Percentiles rank a stretch among this genome's conserved stretches.
phyloP scores from a whole-genome alignment of 2,329 filamentous ascomycete species.

The Ceratocystis albifundus region DNA sequence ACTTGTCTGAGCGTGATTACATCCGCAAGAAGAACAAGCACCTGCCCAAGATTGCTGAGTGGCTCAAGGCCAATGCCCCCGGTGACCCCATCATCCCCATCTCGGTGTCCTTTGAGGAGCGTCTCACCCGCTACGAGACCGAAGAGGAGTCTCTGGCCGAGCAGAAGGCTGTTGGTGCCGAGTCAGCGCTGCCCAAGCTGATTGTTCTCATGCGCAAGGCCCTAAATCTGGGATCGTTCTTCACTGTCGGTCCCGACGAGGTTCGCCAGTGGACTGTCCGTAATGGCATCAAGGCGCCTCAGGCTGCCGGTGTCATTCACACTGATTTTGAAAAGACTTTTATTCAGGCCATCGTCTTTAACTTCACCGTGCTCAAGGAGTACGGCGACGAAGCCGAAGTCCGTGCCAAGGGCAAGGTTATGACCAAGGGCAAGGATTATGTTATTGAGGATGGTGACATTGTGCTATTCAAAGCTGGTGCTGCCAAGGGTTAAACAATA shows the following conservation, averaged over 20 bases:
- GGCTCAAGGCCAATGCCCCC: constrained; percentile 81
- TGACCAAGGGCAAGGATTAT: constrained; percentile 99
- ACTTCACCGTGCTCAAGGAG: constrained; percentile 71
- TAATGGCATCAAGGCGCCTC: constrained; percentile 91
- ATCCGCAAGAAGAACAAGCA: constrained; percentile 99
- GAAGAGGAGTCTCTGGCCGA: constrained; percentile 72
- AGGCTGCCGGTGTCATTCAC: constrained; percentile 95
- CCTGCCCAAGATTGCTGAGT: constrained; percentile 81
- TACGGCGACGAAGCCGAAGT: constrained; percentile 77
- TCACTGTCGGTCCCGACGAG: constrained; percentile 91
- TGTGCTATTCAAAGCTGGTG: constrained; percentile 80
- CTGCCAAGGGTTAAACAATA: constrained; percentile 53
- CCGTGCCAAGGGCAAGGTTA: constrained; percentile 87
- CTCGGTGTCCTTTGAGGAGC: constrained; percentile 86
- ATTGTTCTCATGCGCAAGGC: constrained; percentile 87
- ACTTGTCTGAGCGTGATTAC: constrained; percentile 93
- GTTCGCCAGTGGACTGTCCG: constrained; percentile 98
- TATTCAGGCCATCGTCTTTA: constrained; percentile 92
- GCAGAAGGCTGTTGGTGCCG: constrained; percentile 75
- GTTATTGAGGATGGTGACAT: constrained; percentile 73
- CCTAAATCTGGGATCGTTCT: constrained; percentile 86
- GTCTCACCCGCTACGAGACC: constrained; percentile 66
- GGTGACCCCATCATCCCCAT: constrained; percentile 89
- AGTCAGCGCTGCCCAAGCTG: constrained; percentile 84
- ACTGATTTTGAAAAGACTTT: constrained; percentile 99